Percentiles rank a stretch among this genome's conserved stretches.
These are phyloP conservation scores for Ceriops tagal DNA, from an alignment of 345 rosid genomes.

Conservation along the genomic window DNA sequence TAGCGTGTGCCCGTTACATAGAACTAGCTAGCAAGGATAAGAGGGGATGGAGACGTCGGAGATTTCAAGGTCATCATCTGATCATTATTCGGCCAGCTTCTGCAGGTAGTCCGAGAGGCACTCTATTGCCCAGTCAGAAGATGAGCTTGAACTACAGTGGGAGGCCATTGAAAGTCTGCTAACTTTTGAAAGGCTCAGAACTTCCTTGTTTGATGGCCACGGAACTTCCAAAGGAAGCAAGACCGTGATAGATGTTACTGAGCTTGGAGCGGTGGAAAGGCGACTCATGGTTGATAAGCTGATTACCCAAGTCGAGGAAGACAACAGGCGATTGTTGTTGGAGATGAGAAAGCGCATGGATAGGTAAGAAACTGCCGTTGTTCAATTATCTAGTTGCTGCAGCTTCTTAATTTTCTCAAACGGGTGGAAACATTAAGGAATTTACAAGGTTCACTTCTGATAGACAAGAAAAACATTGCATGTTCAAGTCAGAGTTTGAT, in stretches of 20 bases:
- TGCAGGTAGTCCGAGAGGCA: background rate
- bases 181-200: slow-evolving; percentile 19
- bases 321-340: slow-evolving; percentile 35
- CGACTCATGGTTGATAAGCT: slow-evolving; percentile 38
- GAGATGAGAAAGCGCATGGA: slow-evolving; percentile 37
- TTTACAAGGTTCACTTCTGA: no score
- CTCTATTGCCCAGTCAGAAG: slow-evolving; percentile 15
- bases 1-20: no score
- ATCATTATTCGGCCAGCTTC: background rate
- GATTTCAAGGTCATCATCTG: background rate
- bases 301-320: slow-evolving; percentile 34
- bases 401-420: background rate
- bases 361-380: slow-evolving; percentile 21
- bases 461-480: no score
- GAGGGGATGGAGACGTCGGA: background rate
- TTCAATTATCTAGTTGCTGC: background rate
- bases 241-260: slow-evolving; percentile 33
- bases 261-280: slow-evolving; percentile 34
- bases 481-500: no score
- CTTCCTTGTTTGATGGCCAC: slow-evolving; percentile 21
- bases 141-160: slow-evolving; percentile 39
- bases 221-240: slow-evolving; percentile 2
- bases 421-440: no score
- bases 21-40: background rate
- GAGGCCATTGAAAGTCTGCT: slow-evolving; percentile 49